Conservation (phyloP, 345 rosid genomes). For the Iberis pinnata region DNA sequence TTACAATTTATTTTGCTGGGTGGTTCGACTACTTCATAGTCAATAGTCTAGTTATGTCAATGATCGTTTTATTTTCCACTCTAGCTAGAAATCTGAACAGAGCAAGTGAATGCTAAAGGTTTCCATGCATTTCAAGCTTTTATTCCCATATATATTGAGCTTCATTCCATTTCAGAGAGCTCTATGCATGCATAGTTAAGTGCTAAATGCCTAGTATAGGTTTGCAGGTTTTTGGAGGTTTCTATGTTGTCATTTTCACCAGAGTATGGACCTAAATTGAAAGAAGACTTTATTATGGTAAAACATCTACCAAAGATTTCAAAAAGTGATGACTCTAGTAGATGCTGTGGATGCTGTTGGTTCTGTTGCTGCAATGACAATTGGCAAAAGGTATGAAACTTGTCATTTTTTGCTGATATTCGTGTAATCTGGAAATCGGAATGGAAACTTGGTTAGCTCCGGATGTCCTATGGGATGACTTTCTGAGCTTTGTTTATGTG, state of each 20-base stretch:
- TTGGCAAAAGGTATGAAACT: conserved; percentile 85
- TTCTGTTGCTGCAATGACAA: conserved; percentile 87
- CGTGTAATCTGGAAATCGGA: conserved; percentile 1
- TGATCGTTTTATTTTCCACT: conserved; percentile 15
- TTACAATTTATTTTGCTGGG: background rate
- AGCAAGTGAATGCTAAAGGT: conserved; percentile 5
- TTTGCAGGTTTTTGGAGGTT: conserved; percentile 97
- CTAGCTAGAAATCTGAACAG: conserved; percentile 15
- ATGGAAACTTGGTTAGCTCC: conserved; percentile 3
- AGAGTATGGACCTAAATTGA: conserved; percentile 95
- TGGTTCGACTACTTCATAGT: conserved; percentile 9
- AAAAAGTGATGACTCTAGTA: conserved; percentile 50
- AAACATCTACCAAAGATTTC: conserved; percentile 75
- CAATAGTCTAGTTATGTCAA: conserved; percentile 18
- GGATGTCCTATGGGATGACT: background rate
- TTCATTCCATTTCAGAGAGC: conserved; percentile 12
- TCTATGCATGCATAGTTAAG: conserved; percentile 25
- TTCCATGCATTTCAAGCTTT: conserved; percentile 7
- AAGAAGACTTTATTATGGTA: conserved; percentile 88
- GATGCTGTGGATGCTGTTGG: conserved; percentile 69
- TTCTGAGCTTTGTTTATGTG: conserved; percentile 3
- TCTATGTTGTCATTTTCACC: conserved; percentile 87
- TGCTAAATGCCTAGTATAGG: conserved; percentile 45
- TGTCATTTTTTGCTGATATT: conserved; percentile 15
- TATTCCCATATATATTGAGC: conserved; percentile 5